phyloP scores from a whole-genome alignment of 768 basidiomycete species.

The Serpula lacrymans region DNA sequence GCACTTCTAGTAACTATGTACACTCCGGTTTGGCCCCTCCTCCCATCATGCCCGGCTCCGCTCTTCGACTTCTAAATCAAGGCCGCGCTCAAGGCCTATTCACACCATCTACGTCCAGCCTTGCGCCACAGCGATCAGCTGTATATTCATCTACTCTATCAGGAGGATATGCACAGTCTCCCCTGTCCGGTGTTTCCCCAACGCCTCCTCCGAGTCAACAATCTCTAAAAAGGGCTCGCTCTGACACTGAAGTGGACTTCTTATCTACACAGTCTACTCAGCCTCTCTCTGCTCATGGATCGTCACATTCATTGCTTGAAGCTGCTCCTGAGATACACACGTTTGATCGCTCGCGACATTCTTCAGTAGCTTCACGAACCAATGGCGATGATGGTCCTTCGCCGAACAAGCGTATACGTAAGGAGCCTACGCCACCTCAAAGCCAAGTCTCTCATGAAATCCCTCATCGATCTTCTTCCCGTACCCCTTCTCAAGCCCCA shows the following conservation, averaged over 20 bases:
- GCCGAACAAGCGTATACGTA: slow-evolving; percentile 69
- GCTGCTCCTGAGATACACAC: slow-evolving; percentile 43
- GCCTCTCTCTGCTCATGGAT: slow-evolving; percentile 9
- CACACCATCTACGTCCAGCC: slow-evolving; percentile 75
- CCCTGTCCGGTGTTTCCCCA: slow-evolving; percentile 40
- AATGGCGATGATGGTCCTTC: slow-evolving; percentile 65
- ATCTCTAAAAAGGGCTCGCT: slow-evolving; percentile 59
- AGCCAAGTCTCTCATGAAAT: slow-evolving; percentile 23
- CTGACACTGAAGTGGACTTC: slow-evolving; percentile 60
- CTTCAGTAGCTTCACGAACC: slow-evolving; percentile 44
- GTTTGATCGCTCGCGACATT: slow-evolving; percentile 45
- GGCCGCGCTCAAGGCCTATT: slow-evolving; percentile 84
- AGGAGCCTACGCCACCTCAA: slow-evolving; percentile 40
- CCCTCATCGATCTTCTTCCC: slow-evolving; percentile 6
- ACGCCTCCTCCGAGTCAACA: slow-evolving; percentile 46
- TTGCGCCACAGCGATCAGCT: slow-evolving; percentile 40
- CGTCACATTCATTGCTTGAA: slow-evolving; percentile 26
- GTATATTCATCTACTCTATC: slow-evolving; percentile 55
- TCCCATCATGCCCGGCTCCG: slow-evolving; percentile 85
- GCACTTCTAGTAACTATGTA: slow-evolving; percentile 42
- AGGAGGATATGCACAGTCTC: slow-evolving; percentile 47
- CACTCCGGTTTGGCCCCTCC: slow-evolving; percentile 66
- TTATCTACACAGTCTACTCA: slow-evolving; percentile 13
- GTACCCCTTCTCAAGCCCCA: slow-evolving; percentile 6
- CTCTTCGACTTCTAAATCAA: slow-evolving; percentile 79